Conservation (phyloP, 1,139 yeast species). For the Zygosaccharomyces pseudobailii region DNA sequence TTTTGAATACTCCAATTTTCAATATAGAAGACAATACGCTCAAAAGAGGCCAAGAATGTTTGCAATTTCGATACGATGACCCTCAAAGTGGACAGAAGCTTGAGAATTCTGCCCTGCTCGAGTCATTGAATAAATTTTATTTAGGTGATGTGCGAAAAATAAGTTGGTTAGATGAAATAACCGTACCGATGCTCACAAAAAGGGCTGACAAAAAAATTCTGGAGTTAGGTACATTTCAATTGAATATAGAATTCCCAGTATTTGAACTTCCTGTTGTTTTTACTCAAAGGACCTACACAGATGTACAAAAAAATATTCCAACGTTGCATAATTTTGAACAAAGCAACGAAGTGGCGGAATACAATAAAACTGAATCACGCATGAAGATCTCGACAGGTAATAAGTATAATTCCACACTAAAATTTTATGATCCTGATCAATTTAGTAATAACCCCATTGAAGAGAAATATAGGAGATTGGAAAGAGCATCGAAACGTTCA, state of each 20-base stretch:
- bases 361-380: slow-evolving; percentile 25
- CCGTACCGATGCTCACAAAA: slow-evolving; percentile 54
- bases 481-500: slow-evolving; percentile 67
- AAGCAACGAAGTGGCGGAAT: slow-evolving; percentile 28
- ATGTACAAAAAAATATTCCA: slow-evolving; percentile 37
- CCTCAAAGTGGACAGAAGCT: slow-evolving; percentile 26
- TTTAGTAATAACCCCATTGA: slow-evolving; percentile 76
- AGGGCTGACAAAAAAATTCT: slow-evolving; percentile 33
- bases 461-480: slow-evolving; percentile 74
- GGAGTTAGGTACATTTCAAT: slow-evolving; percentile 38
- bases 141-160: slow-evolving; percentile 58
- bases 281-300: slow-evolving; percentile 46
- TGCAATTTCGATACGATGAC: slow-evolving; percentile 36
- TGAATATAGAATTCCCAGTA: slow-evolving; percentile 67
- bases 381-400: slow-evolving; percentile 31
- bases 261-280: slow-evolving; percentile 81
- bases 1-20: slow-evolving; percentile 58
- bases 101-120: slow-evolving; percentile 45
- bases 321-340: slow-evolving; percentile 30
- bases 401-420: slow-evolving; percentile 39
- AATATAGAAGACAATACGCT: slow-evolving; percentile 45
- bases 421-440: slow-evolving; percentile 63
- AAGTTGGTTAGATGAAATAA: slow-evolving; percentile 73
- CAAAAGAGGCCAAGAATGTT: slow-evolving; percentile 53
- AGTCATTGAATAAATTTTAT: slow-evolving; percentile 57